A percentile compares a stretch with the other conserved stretches of the same genome.
Evolutionary conservation across 352 stramenopile genomes (phyloP).

Genomic region (Phytopythium boreale): DNA sequence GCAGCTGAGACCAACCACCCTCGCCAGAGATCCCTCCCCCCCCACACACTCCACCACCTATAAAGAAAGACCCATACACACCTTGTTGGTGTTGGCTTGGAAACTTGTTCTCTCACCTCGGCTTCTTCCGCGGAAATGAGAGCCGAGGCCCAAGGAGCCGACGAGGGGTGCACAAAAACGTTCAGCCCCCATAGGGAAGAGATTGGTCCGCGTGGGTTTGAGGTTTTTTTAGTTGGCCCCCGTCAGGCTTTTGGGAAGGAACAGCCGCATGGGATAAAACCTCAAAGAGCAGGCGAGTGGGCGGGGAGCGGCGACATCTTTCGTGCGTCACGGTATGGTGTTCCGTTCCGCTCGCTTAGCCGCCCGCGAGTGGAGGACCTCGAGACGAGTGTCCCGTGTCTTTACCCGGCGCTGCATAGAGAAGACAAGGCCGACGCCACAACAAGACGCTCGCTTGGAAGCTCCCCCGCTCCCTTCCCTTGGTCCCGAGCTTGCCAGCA

Average conservation of each 20-base stretch:
- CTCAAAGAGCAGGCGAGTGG: constrained; percentile 3
- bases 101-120: constrained; percentile 25
- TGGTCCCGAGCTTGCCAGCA: too few relatives aligned
- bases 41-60: background rate
- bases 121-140: constrained; percentile 46
- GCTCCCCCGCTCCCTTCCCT: too few relatives aligned
- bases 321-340: background rate
- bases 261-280: constrained; percentile 18
- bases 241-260: too few relatives aligned
- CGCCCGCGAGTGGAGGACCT: too few relatives aligned
- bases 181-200: constrained; percentile 9
- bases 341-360: background rate
- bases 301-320: constrained; percentile 27
- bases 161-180: constrained; percentile 10
- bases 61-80: background rate
- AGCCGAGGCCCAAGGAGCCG: background rate
- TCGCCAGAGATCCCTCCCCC: too few relatives aligned
- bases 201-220: constrained; percentile 25
- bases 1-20: too few relatives aligned
- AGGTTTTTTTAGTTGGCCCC: constrained; percentile 25
- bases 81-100: background rate
- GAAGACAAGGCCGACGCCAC: too few relatives aligned
- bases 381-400: too few relatives aligned
- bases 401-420: too few relatives aligned
- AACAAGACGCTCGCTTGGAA: too few relatives aligned